Evolutionary conservation across 1,284 basidiomycete species (phyloP), one percentile per base, ranked within the genome.

Genomic region (Cryptococcus amylolentus): DNA sequence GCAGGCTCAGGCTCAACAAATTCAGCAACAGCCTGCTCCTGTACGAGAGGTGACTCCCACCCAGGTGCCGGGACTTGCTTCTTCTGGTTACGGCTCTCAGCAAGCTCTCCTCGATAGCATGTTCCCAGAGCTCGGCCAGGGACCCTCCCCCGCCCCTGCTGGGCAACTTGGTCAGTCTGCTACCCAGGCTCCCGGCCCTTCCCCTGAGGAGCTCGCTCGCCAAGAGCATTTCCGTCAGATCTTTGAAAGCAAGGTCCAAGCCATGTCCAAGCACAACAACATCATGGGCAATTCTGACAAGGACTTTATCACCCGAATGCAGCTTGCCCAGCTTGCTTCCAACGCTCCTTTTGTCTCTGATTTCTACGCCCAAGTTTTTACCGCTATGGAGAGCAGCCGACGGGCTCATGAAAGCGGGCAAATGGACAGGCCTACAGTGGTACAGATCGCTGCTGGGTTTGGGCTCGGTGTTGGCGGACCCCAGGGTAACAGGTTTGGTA

Each of bases 251-350:
- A 77, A 77, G 64, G 77, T 79, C 65, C 58, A 70, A 62, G 45
- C 66, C 23, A 77, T 96, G 93, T 85, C 92, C 54, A 87, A 89
- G 65, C 93, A 96, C 78, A 99, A 98, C 74, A 94, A 98, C 73
- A 82, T 98, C 54, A 99, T 99, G 96, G 70, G 71, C 26, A 66
- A 71, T 48, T 95, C 91, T 14, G 96, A 99, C 82, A 98, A 98
- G 80, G 96, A 98, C 73, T 99, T 98, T 75, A 98, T 99, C 78
- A 98, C 96, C 23, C 87, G 96, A 41, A 98, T 99, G 59, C 96
- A 99, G 78, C 91, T 99, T 47, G 97, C 93, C 1, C 95, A 98
- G 72, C 86, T 98, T 35, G 92, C 97, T 49, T 91, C 91, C 2
- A 86, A 89, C 67, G 96, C 98, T 79, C 96, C 96, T 0, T 98